These are phyloP conservation scores for Ganoderma lingzhi DNA, from an alignment of 1,284 basidiomycete genomes.

Conservation along the genomic window DNA sequence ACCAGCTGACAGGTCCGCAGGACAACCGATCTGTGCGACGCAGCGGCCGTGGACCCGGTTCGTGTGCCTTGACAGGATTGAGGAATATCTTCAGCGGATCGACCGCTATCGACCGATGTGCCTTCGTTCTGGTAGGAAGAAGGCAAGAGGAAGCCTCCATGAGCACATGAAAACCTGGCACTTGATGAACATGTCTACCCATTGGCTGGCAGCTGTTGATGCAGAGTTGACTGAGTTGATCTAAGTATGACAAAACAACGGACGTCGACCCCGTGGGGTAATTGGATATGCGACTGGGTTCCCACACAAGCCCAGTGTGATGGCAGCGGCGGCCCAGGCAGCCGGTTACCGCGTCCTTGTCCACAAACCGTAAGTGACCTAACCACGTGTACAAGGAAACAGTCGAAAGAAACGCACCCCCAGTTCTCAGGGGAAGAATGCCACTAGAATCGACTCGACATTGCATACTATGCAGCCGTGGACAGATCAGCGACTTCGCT, in stretches of 20 bases:
- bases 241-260: not conserved
- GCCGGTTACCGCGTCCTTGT: not conserved
- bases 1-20: not conserved
- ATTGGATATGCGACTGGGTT: too few relatives aligned
- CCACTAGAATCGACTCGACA: not conserved
- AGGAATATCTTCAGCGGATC: not conserved
- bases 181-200: too few relatives aligned
- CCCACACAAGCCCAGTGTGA: not conserved
- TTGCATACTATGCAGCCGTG: not conserved
- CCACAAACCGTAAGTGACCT: not conserved
- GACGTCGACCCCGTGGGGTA: conserved; percentile 9
- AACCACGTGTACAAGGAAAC: not conserved
- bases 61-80: not conserved
- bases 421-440: too few relatives aligned
- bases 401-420: not conserved
- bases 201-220: too few relatives aligned
- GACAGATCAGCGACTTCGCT: not conserved
- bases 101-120: conserved; percentile 7
- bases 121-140: not conserved
- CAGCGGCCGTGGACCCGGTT: not conserved
- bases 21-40: not conserved
- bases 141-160: conserved; percentile 7
- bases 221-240: too few relatives aligned
- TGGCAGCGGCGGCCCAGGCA: too few relatives aligned
- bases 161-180: conserved; percentile 24